Conservation (phyloP, 306 rosid species). For the Medicago ruthenica region DNA sequence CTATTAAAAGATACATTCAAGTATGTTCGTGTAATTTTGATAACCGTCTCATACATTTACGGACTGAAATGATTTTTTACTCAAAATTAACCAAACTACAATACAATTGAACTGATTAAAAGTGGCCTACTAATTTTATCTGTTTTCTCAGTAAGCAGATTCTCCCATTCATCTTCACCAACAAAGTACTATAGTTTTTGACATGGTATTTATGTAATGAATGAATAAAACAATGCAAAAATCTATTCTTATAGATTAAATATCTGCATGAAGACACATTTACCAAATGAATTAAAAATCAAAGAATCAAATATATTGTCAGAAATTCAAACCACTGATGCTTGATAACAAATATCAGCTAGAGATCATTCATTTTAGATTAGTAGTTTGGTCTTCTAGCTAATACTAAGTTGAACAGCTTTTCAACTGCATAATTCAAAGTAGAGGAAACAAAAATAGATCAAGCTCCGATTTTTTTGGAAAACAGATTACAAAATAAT, state of each 20-base stretch:
- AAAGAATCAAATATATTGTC: not conserved
- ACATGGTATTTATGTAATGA: not conserved
- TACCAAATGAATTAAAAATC: not conserved
- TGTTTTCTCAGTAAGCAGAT: not conserved
- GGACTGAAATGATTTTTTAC: too few species aligned
- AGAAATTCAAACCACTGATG: not conserved
- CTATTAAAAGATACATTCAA: too few species aligned
- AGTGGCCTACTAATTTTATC: too few species aligned
- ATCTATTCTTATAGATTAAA: not conserved
- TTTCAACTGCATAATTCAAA: slow-evolving; percentile 23
- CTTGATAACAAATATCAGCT: not conserved
- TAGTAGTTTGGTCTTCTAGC: not conserved
- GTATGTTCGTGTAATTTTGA: too few species aligned
- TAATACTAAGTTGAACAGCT: not conserved
- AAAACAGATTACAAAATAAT: not conserved
- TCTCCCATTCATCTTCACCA: not conserved
- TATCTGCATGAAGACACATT: not conserved
- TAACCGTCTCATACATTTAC: too few species aligned
- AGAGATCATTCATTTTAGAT: not conserved
- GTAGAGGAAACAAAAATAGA: slow-evolving; percentile 27
- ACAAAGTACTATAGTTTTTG: not conserved
- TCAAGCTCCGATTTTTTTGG: slow-evolving; percentile 7
- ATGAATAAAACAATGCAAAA: slow-evolving; percentile 15
- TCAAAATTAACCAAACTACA: too few species aligned
- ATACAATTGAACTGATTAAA: too few species aligned